Base-by-base conservation (phyloP, 805 yeast species). In the Suhomyces sp. region DNA sequence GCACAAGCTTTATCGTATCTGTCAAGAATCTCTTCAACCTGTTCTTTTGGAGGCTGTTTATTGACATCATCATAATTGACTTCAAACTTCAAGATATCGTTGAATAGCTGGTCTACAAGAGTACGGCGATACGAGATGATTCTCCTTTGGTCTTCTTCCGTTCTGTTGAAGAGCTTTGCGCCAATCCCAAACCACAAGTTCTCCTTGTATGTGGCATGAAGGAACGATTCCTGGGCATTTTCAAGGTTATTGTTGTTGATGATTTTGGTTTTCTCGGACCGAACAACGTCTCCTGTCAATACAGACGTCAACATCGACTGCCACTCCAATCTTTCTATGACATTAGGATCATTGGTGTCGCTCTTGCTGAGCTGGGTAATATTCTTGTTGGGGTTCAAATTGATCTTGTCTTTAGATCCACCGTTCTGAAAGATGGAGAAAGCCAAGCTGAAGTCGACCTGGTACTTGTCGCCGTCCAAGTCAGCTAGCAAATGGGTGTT, bases 241-340 rank as follows among this genome's bases (percentile, higher is more conserved):
- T 68, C 69, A 0, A 67, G 60, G 55, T 62, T 68, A 22, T 68
- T 65, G 35, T 79, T 84, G 48, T 78, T 80, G 13, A 81, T 83
- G 50, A 88, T 77, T 67, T 85, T 85, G 3, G 89, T 85, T 69
- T 93, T 94, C 63, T 94, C 99, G 10, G 93, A 86, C 33, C 86
- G 81, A 19, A 94, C 91, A 49, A 94, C 96, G 67, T 94, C 98
- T 59, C 99, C 98, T 2, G 96, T 93, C 33, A 94, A 79, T 3
- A 94, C 98, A 2, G 91, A 80, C 9, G 88, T 80, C 46, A 94
- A 76, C 96, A 94, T 90, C 0, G 93, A 82, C 68, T 94, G 98
- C 99, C 99, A 94, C 69, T 91, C 97, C 10, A 92, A 73, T 46
- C 98, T 78, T 63, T 91, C 97, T 9, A 84, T 61, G 6, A 86